Base-by-base conservation (phyloP, 345 rosid genomes). In the Gossypium ekmanianum region DNA sequence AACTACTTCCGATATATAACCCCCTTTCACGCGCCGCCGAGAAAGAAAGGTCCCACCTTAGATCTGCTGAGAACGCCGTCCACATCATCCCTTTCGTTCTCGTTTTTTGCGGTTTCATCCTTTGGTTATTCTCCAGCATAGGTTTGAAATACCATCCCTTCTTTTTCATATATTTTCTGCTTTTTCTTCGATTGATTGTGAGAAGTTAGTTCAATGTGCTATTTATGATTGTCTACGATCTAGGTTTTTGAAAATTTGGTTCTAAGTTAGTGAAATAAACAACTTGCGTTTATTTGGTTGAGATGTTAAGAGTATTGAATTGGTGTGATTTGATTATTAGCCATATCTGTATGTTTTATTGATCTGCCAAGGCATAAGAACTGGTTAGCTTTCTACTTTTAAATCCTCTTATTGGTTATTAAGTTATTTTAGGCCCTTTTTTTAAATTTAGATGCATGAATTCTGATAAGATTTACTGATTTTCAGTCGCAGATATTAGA, bases 71-170 rank as follows among this genome's bases (percentile, higher is more conserved):
- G 84, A 87, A 87, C 72, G 87, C 90, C 14, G 75, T 94, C 81
- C 97, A 94, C 82, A 66, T 83, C 62, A 89, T 94, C 78, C 98
- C 97, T 76, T 71, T 92, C 16, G 55, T 94, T 48, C 88, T 92
- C 55, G 54, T 83, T 29, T 77, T 91, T 47, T 91, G 90, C 76
- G 89, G 86, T 52, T 56, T 82, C 76, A 68, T 94, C 68, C 97
- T 94, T 75, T 92, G 97, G 95, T 81, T 90, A 83, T 92, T 85
- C 88, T 89, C 97, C 70, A 14, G 41, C 72, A 83, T 88, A 75
- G 93, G 92, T 87, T 34, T 48, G 17, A 4, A 18, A 61, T 1
- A 47, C 5, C 39, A 22, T 9, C n/a, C 54, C 55, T 67, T 43
- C 29, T 20, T 44, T 44, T 34, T 29, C 20, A 11, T 11, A 20